phyloP scores from a whole-genome alignment of 108 stramenopile genomes.

The Cyclostephanos tholiformis region DNA sequence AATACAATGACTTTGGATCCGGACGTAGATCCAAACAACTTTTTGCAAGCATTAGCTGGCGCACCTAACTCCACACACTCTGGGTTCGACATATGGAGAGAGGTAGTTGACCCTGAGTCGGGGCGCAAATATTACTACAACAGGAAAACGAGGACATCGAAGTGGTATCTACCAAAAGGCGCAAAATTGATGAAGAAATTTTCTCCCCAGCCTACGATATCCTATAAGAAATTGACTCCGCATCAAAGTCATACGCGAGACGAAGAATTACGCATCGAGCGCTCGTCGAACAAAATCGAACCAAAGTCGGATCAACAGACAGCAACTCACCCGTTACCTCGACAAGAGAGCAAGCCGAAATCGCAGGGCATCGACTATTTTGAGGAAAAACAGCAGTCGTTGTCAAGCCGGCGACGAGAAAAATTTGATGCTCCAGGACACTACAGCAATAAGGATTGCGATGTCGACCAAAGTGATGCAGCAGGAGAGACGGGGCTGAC shows the following conservation, averaged over 20 bases:
- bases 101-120: slow-evolving; percentile 74
- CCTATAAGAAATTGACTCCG: not conserved
- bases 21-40: not conserved
- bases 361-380: not conserved
- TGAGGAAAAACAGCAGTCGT: slow-evolving; percentile 3
- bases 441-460: not conserved
- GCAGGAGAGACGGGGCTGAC: not conserved
- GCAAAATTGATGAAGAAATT: slow-evolving; percentile 18
- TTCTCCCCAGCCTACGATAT: too few species aligned
- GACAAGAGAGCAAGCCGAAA: not conserved
- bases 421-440: not conserved
- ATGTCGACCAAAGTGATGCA: not conserved
- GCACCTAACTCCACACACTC: not conserved
- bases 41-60: too few species aligned
- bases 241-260: not conserved
- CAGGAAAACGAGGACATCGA: slow-evolving; percentile 77
- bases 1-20: not conserved
- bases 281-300: not conserved
- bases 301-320: not conserved
- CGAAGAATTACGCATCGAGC: not conserved
- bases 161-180: slow-evolving; percentile 82
- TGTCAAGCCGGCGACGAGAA: not conserved
- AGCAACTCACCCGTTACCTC: not conserved
- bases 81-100: slow-evolving; percentile 57
- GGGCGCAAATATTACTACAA: slow-evolving; percentile 93